phyloP scores from a whole-genome alignment of 2,329 filamentous ascomycete genomes.

The Ceratocystis papillata region DNA sequence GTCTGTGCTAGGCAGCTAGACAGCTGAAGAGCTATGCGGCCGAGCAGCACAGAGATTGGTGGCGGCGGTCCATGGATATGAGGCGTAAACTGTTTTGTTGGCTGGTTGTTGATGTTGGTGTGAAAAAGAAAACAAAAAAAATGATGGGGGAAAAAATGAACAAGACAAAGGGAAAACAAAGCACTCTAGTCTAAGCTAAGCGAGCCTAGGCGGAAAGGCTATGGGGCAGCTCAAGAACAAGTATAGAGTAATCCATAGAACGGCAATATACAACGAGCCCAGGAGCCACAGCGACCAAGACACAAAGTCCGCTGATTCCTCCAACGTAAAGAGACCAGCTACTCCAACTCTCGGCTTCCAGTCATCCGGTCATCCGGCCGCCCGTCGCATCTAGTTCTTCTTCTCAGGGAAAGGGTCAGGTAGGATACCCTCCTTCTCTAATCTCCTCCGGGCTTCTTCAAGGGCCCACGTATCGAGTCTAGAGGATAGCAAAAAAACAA shows the following conservation, averaged over 20 bases:
- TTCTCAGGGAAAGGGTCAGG: slow-evolving; percentile 60
- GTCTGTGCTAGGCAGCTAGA: not conserved
- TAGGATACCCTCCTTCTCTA: slow-evolving; percentile 92
- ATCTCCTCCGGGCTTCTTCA: slow-evolving; percentile 85
- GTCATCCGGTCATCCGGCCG: not conserved
- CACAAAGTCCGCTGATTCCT: too few relatives aligned
- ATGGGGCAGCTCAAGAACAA: too few relatives aligned
- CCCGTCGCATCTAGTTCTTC: slow-evolving; percentile 34
- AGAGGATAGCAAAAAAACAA: slow-evolving; percentile 8
- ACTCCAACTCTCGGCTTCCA: not conserved
- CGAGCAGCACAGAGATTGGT: not conserved
- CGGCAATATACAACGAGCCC: too few relatives aligned
- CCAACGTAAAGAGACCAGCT: not conserved
- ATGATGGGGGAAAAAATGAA: not conserved
- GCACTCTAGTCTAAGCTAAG: too few relatives aligned
- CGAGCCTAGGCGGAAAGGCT: too few relatives aligned
- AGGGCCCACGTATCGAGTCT: slow-evolving; percentile 99
- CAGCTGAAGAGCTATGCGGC: too few relatives aligned
- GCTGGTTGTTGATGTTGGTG: slow-evolving; percentile 19
- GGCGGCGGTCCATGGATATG: slow-evolving; percentile 10
- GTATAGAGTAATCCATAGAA: too few relatives aligned
- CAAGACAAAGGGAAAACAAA: slow-evolving; percentile 16
- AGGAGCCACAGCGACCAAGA: too few relatives aligned
- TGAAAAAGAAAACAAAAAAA: slow-evolving; percentile 16
- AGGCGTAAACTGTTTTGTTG: slow-evolving; percentile 18